Evolutionary conservation across 2,329 filamentous ascomycete species (phyloP).

Genomic region (Trichoderma harzianum): DNA sequence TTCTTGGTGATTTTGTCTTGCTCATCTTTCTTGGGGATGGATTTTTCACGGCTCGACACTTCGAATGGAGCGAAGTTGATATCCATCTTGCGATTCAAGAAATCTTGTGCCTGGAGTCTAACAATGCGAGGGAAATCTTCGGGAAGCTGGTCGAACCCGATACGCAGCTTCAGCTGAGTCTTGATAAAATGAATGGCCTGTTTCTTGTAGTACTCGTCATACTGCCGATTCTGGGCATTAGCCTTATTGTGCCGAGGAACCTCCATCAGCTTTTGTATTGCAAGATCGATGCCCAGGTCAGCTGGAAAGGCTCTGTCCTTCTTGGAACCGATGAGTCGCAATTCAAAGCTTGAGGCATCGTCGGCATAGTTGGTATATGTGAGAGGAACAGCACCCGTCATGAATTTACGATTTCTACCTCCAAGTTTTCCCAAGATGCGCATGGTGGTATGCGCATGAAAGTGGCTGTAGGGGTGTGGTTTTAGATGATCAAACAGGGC

Average conservation of each 20-base stretch:
- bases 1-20: constrained; percentile 82
- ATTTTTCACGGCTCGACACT: constrained; percentile 73
- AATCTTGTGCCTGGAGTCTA: constrained; percentile 83
- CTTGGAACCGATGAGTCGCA: constrained; percentile 85
- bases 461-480: constrained; percentile 92
- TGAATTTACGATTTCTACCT: constrained; percentile 90
- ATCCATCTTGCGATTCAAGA: constrained; percentile 69
- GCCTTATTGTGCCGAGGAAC: constrained; percentile 60
- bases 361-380: constrained; percentile 82
- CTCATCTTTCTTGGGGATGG: constrained; percentile 79
- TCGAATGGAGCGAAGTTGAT: constrained; percentile 69
- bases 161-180: constrained; percentile 83
- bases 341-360: constrained; percentile 80
- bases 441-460: constrained; percentile 97
- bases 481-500: constrained; percentile 93
- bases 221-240: constrained; percentile 52
- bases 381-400: constrained; percentile 83
- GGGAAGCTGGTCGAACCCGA: constrained; percentile 82
- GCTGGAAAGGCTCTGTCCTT: constrained; percentile 85
- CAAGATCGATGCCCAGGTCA: constrained; percentile 80
- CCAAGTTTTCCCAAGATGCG: constrained; percentile 94
- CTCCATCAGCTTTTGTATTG: constrained; percentile 84
- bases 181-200: constrained; percentile 87
- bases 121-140: constrained; percentile 85
- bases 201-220: constrained; percentile 84